Evolutionary conservation across 2,329 filamentous ascomycete genomes (phyloP), one percentile per base, ranked within the genome.

Genomic region (Cladosporium sp.): DNA sequence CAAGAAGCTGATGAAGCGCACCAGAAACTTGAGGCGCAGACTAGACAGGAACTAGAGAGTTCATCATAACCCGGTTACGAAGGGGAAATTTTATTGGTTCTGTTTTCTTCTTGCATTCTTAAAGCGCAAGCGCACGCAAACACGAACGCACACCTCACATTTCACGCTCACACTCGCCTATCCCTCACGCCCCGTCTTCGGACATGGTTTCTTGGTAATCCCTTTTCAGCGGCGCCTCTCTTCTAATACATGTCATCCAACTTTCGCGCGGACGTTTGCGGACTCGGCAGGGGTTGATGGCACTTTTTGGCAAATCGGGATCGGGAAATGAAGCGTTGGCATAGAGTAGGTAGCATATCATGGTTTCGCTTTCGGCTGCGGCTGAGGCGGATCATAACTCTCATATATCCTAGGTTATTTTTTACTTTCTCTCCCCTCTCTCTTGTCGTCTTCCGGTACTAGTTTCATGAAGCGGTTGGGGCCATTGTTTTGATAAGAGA

Each of bases 1-100:
- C 74, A 97, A 96, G 90, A 99, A 99, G 83, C 78, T 97, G 61
- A 90, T 96, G 88, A 88, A 86, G 79, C 82, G 84, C 72, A 96
- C 92, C 65, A 83, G 92, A 69, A 92, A 89, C 68, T 71, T 90
- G 76, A 85, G 92, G 68, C 84, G 90, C 68, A 95, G 91, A 76
- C 77, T 93, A 64, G 89, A 70, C 44, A 58, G 57, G 50, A 50
- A 50, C 45, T 48, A 48, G 27, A 27, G 22, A 27, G 22, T n/a
- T n/a, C n/a, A n/a, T n/a, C n/a, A n/a, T n/a, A n/a, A n/a, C n/a
- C n/a, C 22, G 9, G 22, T 9, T 27, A 9, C 4, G 5, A 9
- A 27, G 22, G 22, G 5, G 22, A n/a, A 7, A 36, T 36, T 15
- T 36, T 36, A 15, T 36, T 15, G 9, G 13, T 15, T 17, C n/a